phyloP scores from a whole-genome alignment of 2,329 filamentous ascomycete genomes.

The Diaporthe sp. region DNA sequence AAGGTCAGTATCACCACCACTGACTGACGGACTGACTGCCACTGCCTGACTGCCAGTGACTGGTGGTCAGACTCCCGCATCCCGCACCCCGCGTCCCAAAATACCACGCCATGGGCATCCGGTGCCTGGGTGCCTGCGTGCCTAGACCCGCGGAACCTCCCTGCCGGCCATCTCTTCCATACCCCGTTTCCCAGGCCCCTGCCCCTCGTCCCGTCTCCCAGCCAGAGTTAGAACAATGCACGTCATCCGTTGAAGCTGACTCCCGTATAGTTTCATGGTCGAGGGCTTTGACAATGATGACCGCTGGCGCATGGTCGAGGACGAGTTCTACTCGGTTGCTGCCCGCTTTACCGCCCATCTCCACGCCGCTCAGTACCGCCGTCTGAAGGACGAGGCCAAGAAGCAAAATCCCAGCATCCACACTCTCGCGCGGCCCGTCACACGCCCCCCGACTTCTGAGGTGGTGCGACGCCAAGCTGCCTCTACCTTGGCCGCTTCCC shows the following conservation, averaged over 20 bases:
- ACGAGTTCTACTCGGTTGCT: slow-evolving; percentile 79
- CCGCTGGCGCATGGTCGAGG: slow-evolving; percentile 85
- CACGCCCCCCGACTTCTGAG: slow-evolving; percentile 55
- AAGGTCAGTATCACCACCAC: not conserved
- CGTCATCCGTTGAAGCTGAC: not conserved
- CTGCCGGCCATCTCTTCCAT: not conserved
- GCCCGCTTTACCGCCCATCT: slow-evolving; percentile 80
- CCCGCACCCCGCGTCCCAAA: not conserved
- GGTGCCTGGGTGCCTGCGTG: not conserved
- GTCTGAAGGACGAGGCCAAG: slow-evolving; percentile 72
- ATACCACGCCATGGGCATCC: not conserved
- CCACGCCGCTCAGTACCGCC: slow-evolving; percentile 82
- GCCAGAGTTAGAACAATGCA: not conserved
- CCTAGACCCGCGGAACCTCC: not conserved
- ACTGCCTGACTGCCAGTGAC: not conserved
- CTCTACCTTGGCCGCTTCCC: slow-evolving; percentile 52
- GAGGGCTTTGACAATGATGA: slow-evolving; percentile 78
- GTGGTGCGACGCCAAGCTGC: slow-evolving; percentile 54
- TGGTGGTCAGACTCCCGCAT: slow-evolving; percentile 19
- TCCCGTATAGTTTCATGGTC: slow-evolving; percentile 69
- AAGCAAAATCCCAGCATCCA: slow-evolving; percentile 67
- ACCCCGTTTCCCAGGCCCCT: not conserved
- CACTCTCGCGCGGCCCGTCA: slow-evolving; percentile 66
- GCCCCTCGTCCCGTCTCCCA: slow-evolving; percentile 1
- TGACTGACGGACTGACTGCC: not conserved